phyloP scores from a whole-genome alignment of 2,329 filamentous ascomycete genomes.

The Pseudogymnoascus sp. region DNA sequence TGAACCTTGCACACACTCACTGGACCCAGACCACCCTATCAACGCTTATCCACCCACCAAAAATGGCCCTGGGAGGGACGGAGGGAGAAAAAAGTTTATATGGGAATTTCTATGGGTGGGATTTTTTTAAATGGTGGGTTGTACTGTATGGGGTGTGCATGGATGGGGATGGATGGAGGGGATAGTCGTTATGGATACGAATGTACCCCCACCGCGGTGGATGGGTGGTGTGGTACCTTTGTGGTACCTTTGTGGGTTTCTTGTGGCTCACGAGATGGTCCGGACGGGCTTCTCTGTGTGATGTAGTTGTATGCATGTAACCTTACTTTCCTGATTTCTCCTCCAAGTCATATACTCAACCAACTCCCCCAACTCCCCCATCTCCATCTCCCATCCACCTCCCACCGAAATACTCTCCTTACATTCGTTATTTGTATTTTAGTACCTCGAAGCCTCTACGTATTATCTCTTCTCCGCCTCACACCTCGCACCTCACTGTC shows the following conservation, averaged over 20 bases:
- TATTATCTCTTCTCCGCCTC: too few species aligned
- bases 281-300: too few species aligned
- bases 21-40: not conserved
- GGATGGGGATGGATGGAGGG: not conserved
- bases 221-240: not conserved
- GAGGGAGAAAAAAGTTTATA: not conserved
- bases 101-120: not conserved
- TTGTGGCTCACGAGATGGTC: not conserved
- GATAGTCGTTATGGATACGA: not conserved
- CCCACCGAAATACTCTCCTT: not conserved
- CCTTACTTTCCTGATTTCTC: not conserved
- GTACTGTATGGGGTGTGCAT: too few species aligned
- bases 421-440: not conserved
- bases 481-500: slow-evolving; percentile 1
- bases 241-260: not conserved
- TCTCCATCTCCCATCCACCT: not conserved
- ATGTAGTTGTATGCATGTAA: not conserved
- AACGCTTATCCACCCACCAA: not conserved
- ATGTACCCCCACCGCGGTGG: not conserved
- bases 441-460: too few species aligned
- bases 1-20: not conserved
- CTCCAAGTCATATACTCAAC: not conserved
- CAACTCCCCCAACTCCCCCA: too few species aligned
- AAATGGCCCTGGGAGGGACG: not conserved
- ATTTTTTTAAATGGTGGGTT: too few species aligned